Conservation (phyloP, 106 monocot genomes). For the Ottelia alismoides region DNA sequence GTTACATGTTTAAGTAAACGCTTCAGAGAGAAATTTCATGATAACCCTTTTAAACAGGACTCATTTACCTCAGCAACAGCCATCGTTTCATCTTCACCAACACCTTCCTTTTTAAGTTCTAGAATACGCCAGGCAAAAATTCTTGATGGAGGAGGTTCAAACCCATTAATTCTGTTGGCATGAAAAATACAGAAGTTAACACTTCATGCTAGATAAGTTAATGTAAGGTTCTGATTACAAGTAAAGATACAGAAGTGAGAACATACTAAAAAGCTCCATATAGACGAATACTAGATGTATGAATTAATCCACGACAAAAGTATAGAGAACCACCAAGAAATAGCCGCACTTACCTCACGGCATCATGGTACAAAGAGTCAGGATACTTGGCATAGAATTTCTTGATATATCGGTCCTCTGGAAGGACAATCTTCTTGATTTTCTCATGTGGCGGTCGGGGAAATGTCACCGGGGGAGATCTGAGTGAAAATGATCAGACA, state of each 20-base stretch:
- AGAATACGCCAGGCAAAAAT: slow-evolving; percentile 87
- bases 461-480: slow-evolving; percentile 19
- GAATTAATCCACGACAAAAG: no score
- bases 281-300: no score
- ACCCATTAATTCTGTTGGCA: slow-evolving; percentile 58
- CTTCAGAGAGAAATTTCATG: background rate
- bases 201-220: no score
- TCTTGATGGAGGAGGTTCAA: slow-evolving; percentile 84
- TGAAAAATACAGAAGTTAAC: background rate
- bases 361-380: slow-evolving; percentile 25
- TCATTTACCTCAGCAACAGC: slow-evolving; percentile 86
- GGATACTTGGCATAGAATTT: slow-evolving; percentile 22
- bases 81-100: slow-evolving; percentile 81
- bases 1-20: background rate
- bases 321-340: no score
- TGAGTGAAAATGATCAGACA: no score
- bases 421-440: slow-evolving; percentile 10
- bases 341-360: slow-evolving; percentile 22
- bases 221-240: no score
- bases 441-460: slow-evolving; percentile 17
- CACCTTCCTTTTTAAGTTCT: slow-evolving; percentile 64
- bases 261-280: no score
- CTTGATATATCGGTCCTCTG: slow-evolving; percentile 20
- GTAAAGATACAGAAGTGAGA: no score
- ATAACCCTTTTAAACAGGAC: no score